Evolutionary conservation across 768 basidiomycete species (phyloP).

Genomic region (Pulveroboletus sp.): DNA sequence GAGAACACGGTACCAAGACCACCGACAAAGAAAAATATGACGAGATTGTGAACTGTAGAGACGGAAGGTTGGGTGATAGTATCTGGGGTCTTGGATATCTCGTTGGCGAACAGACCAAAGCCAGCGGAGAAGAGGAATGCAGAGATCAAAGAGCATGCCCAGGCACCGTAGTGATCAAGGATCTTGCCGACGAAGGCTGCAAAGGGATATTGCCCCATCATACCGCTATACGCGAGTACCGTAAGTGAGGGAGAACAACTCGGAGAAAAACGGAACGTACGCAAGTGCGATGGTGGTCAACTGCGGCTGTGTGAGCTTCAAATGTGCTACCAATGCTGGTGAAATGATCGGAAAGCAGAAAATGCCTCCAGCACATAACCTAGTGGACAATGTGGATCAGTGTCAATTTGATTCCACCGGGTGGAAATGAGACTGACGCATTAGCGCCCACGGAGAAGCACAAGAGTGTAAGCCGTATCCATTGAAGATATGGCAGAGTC

Average conservation of each 20-base stretch:
- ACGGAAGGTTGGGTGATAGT: slow-evolving; percentile 34
- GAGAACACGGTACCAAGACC: slow-evolving; percentile 70
- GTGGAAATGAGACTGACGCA: slow-evolving; percentile 44
- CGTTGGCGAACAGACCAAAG: slow-evolving; percentile 58
- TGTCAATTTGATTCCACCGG: not conserved
- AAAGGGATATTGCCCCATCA: slow-evolving; percentile 79
- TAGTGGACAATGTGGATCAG: slow-evolving; percentile 21
- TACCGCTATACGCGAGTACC: slow-evolving; percentile 45
- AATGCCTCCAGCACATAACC: slow-evolving; percentile 74
- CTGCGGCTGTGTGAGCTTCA: slow-evolving; percentile 70
- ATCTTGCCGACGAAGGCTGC: slow-evolving; percentile 64
- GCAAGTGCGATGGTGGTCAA: slow-evolving; percentile 73
- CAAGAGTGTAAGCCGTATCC: slow-evolving; percentile 27
- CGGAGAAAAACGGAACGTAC: slow-evolving; percentile 46
- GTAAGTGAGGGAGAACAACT: not conserved
- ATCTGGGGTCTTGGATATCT: slow-evolving; percentile 46
- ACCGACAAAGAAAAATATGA: slow-evolving; percentile 54
- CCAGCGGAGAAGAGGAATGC: slow-evolving; percentile 54
- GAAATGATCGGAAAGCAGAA: slow-evolving; percentile 77
- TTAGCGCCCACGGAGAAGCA: slow-evolving; percentile 59
- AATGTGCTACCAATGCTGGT: slow-evolving; percentile 51
- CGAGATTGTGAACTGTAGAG: slow-evolving; percentile 48
- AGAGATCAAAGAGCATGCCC: slow-evolving; percentile 59
- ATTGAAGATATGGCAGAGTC: slow-evolving; percentile 15
- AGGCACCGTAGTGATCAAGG: slow-evolving; percentile 64